phyloP scores from a whole-genome alignment of 805 yeast species.

The Scheffersomyces amazonensis region DNA sequence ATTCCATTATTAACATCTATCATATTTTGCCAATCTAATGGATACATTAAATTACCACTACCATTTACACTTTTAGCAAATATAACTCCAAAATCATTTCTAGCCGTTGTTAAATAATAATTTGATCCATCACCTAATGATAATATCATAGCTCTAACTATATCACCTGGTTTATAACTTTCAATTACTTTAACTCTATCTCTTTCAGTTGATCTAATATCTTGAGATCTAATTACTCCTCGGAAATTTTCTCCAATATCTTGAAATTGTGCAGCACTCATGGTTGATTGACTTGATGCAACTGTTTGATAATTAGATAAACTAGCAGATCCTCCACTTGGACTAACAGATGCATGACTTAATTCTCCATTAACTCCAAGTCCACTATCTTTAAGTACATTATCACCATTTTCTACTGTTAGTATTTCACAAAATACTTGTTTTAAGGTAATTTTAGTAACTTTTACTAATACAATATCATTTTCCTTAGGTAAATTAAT shows the following conservation, averaged over 20 bases:
- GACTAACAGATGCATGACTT: constrained; percentile 36
- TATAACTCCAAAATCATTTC: constrained; percentile 90
- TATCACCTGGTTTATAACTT: constrained; percentile 87
- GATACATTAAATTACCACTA: constrained; percentile 74
- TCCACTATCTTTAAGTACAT: constrained; percentile 59
- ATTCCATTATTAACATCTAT: constrained; percentile 71
- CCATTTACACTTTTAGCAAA: constrained; percentile 75
- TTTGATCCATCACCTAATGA: constrained; percentile 93
- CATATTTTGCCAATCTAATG: constrained; percentile 97
- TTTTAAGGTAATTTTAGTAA: constrained; percentile 60
- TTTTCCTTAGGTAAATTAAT: constrained; percentile 76
- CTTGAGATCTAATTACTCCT: constrained; percentile 83
- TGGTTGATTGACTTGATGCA: constrained; percentile 40
- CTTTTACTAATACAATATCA: constrained; percentile 75
- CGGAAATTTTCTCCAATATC: constrained; percentile 88
- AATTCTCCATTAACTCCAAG: constrained; percentile 54
- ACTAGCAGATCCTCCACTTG: constrained; percentile 55
- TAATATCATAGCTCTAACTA: constrained; percentile 77
- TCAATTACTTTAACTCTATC: constrained; percentile 80
- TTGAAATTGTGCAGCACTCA: constrained; percentile 39
- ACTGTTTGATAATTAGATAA: constrained; percentile 24
- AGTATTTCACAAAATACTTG: constrained; percentile 80
- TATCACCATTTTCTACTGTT: constrained; percentile 60
- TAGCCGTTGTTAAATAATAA: constrained; percentile 85
- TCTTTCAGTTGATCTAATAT: constrained; percentile 85